Conservation (phyloP, 345 rosid genomes). For the Heritiera fomes region DNA sequence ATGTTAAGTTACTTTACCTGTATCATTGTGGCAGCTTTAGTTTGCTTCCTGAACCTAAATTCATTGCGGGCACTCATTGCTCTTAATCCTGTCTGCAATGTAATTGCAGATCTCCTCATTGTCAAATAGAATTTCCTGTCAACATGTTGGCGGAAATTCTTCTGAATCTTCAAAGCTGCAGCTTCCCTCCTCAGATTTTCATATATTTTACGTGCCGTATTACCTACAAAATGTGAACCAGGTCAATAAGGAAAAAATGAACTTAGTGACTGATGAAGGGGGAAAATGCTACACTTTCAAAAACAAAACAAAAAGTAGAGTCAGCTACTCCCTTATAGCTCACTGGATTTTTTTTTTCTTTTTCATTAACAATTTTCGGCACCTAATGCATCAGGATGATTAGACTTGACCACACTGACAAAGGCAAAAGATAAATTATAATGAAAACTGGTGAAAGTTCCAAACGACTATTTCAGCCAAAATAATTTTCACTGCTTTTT, state of each 20-base stretch:
- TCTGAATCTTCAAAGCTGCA: constrained; percentile 83
- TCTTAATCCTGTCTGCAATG: constrained; percentile 82
- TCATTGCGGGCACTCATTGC: constrained; percentile 88
- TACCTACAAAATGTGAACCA: constrained; percentile 39
- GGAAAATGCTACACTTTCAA: not conserved
- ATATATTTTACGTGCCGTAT: constrained; percentile 56
- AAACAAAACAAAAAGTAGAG: not conserved
- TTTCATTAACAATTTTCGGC: not conserved
- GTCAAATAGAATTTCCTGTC: constrained; percentile 56
- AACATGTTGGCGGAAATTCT: constrained; percentile 59
- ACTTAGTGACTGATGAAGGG: not conserved
- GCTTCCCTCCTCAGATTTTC: constrained; percentile 66
- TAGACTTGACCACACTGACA: not conserved
- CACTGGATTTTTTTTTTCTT: not conserved
- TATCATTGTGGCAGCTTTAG: constrained; percentile 69
- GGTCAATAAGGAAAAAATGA: not conserved
- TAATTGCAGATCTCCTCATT: constrained; percentile 54
- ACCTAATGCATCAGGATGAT: not conserved
- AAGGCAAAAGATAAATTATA: not conserved
- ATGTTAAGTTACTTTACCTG: constrained; percentile 50
- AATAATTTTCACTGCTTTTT: not conserved
- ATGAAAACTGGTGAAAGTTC: not conserved
- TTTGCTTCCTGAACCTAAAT: constrained; percentile 73
- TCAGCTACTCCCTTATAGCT: not conserved
- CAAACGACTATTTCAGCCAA: not conserved